phyloP scores from a whole-genome alignment of 2,329 filamentous ascomycete genomes.

The Neurospora crassa region DNA sequence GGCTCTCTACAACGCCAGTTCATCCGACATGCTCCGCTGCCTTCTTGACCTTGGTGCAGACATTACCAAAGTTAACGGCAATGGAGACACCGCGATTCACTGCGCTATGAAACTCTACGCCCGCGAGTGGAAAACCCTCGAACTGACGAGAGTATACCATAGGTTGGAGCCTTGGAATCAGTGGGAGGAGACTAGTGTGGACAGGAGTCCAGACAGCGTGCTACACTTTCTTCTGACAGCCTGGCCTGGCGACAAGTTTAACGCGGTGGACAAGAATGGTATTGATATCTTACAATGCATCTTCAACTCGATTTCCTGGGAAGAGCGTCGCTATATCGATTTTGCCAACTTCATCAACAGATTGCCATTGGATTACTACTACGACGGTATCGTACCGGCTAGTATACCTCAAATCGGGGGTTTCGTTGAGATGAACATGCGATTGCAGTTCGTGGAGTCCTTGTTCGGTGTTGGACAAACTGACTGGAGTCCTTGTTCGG shows the following conservation, averaged over 20 bases:
- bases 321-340: neutral
- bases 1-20: neutral
- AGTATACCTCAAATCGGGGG: neutral
- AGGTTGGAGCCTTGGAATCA: neutral
- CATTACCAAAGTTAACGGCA: neutral
- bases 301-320: neutral
- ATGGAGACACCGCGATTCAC: neutral
- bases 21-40: neutral
- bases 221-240: neutral
- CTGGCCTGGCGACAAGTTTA: neutral
- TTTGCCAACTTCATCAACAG: neutral
- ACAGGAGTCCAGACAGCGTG: neutral
- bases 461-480: neutral
- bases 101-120: neutral
- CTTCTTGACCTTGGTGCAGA: neutral
- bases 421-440: neutral
- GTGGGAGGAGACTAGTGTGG: neutral
- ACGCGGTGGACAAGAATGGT: neutral
- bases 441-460: neutral
- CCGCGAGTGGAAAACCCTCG: neutral
- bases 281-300: neutral
- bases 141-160: neutral
- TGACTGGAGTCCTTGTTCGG: neutral
- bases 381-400: neutral
- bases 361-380: too few relatives aligned